Evolutionary conservation across 495 filamentous ascomycete genomes (phyloP), one percentile per base, ranked within the genome.

Genomic region (Usnea hakonensis): DNA sequence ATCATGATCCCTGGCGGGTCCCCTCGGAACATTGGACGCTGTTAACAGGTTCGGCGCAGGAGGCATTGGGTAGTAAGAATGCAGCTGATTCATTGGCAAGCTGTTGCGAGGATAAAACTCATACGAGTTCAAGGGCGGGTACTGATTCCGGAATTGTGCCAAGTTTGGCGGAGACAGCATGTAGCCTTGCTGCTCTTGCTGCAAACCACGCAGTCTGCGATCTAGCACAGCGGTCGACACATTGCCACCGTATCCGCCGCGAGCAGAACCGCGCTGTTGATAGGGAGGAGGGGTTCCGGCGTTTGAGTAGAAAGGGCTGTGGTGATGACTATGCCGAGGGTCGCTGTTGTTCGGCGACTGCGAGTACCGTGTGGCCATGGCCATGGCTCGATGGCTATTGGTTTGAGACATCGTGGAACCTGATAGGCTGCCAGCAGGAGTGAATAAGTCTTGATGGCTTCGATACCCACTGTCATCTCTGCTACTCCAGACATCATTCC

Each of bases 1-100:
- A 63, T 91, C 87, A 37, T 86, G 81, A 37, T 90, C 88, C 63
- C 84, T 83, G 35, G 82, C 75, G 17, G 77, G 77, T 60, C 78
- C 79, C 61, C 76, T 76, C 55, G 63, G 79, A 61, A 79, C 79
- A 36, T 76, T 60, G 38, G 77, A 68, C 1, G 74, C 67, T 0
- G 73, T 64, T 3, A 72, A 58, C 0, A 75, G 61, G 33, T 63
- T 58, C 13, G 58, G 56, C 16, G 71, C 66, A n/a, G 65, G 55
- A 26, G 69, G 69, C 54, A 74, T 59, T 2, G 66, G 60, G 37
- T 71, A 69, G 62, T 61, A 70, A 32, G 66, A 60, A n/a, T 74
- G 66, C 36, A 80, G 62, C 4, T 67, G 68, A 62, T 78, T 78
- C 50, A 78, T 57, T 26, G 74, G 72, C 16, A 71, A 67, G 5